These are phyloP conservation scores for Moricandia arvensis DNA, from an alignment of 345 rosid genomes.

Conservation along the genomic window DNA sequence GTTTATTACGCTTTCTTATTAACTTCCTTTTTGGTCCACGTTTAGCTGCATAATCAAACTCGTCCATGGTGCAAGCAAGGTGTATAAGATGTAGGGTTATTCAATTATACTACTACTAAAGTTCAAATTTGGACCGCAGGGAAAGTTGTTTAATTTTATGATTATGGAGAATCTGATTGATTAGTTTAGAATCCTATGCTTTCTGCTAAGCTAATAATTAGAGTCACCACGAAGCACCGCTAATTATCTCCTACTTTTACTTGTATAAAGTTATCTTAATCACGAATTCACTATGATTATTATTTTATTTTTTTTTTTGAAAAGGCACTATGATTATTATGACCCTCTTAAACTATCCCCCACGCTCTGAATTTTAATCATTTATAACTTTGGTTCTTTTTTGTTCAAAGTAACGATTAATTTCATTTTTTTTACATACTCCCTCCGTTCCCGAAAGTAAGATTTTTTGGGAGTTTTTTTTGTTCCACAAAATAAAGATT, in stretches of 20 bases:
- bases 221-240: constrained; percentile 25
- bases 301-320: too few species aligned
- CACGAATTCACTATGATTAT: background rate
- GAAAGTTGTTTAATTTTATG: background rate
- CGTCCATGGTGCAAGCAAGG: background rate
- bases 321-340: too few species aligned
- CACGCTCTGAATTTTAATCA: background rate
- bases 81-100: background rate
- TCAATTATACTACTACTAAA: background rate
- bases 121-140: constrained; percentile 15
- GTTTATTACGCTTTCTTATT: background rate
- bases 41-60: background rate
- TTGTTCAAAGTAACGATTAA: background rate
- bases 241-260: constrained; percentile 30
- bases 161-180: constrained; percentile 13
- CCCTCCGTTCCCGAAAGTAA: too few species aligned
- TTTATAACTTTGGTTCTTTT: background rate
- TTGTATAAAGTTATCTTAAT: background rate
- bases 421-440: background rate
- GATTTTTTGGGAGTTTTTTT: too few species aligned
- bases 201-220: constrained; percentile 39
- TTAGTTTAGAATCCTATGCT: constrained; percentile 37
- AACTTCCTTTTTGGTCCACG: background rate
- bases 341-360: background rate
- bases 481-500: too few species aligned